Percentiles rank a stretch among this genome's conserved stretches.
Evolutionary conservation across 148 eudicot genomes (phyloP).

Genomic region (Vaccinium corymbosum): DNA sequence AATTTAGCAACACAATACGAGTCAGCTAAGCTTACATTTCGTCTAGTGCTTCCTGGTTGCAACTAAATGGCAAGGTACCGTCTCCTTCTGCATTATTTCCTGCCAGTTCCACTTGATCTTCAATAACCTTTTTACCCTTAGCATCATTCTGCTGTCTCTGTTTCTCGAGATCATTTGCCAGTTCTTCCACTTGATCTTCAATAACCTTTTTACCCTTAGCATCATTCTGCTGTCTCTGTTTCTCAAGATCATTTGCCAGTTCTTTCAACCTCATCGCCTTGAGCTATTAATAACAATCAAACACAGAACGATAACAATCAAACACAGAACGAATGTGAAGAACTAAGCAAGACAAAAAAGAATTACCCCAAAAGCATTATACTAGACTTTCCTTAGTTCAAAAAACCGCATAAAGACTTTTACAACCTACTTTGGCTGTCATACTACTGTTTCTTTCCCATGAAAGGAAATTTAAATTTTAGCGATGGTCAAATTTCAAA

Average conservation of each 20-base stretch:
- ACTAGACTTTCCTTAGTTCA: neutral
- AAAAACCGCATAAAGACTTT: neutral
- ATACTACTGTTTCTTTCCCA: neutral
- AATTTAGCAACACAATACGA: conserved; percentile 8
- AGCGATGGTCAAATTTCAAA: no score
- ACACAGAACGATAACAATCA: conserved; percentile 7
- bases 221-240: conserved; percentile 51
- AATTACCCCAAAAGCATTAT: neutral
- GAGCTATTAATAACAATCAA: conserved; percentile 41
- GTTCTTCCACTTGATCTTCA: conserved; percentile 40
- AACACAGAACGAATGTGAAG: neutral
- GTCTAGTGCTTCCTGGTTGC: conserved; percentile 64
- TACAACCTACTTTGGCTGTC: neutral
- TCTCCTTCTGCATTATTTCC: conserved; percentile 20
- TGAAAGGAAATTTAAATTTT: neutral
- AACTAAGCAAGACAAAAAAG: conserved; percentile 4
- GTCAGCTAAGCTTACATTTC: conserved; percentile 54
- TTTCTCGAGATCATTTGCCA: conserved; percentile 60
- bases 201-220: conserved; percentile 60
- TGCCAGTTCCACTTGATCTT: conserved; percentile 28
- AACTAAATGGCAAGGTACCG: conserved; percentile 18
- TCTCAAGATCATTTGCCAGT: conserved; percentile 59
- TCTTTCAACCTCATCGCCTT: conserved; percentile 69
- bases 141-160: conserved; percentile 48
- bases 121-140: conserved; percentile 59